Evolutionary conservation across 192 early-diverging fungal species (phyloP), one percentile per base, ranked within the genome.

Genomic region (Entomortierella lignicola): DNA sequence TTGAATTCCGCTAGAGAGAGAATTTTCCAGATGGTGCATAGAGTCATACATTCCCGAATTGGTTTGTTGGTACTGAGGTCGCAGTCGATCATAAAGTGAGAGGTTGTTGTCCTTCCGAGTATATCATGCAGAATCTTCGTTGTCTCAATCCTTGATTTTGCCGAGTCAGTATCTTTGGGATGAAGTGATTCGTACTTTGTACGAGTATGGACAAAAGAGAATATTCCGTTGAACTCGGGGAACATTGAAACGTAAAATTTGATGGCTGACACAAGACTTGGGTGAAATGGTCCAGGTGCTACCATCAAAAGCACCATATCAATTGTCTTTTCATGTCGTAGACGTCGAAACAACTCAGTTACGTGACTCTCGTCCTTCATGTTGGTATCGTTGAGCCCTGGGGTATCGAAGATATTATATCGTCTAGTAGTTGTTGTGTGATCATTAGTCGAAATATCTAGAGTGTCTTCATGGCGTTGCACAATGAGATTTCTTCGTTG

Each of bases 161-260:
- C 12, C 27, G 2, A 41, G 10, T 29, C 30, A 5, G 20, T 13
- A n/a, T 64, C 23, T 23, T 34, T 30, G 8, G 29, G 62, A 64
- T 64, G 62, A 2, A 64, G 51, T 4, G 18, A 18, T 17, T 34
- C n/a, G 25, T 64, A 64, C 4, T 26, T 34, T 17, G 52, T 34
- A 18, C 27, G 23, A n/a, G 68, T 70, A 31, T 70, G 68, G 50
- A 70, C 39, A 54, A 70, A 70, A 37, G 68, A 51, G 32, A 70
- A 61, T 26, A 70, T 60, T 3, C 59, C 59, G 23, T 55, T 25
- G 51, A 70, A 70, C 7, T 55, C 68, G 1, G 68, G 68, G 15
- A 70, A 55, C 57, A 70, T 26, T 0, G 60, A 58, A 30, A 70
- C 26, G 21, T 70, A 70, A 10, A 13, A 26, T 7, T 27, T 61